Base-by-base conservation (phyloP, 1,139 yeast genomes). In the Yamadazyma siamensis region DNA sequence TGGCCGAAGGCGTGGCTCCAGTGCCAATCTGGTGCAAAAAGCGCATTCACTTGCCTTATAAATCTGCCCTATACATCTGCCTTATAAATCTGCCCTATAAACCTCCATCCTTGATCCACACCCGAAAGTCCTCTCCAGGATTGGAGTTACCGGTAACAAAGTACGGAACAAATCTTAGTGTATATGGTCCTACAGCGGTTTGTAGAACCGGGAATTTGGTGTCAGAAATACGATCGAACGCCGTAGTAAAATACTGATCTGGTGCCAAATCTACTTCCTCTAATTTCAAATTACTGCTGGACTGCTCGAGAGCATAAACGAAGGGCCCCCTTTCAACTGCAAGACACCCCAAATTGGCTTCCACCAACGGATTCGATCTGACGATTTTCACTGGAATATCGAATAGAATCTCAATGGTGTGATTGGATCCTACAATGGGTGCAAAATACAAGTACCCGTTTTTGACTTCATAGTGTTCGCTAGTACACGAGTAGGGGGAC, bases 311-410 rank as follows among this genome's bases (percentile, higher is more conserved):
- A 13, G 41, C 49, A 25, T 47, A 47, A 10, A 38, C 46, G 27
- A 36, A 47, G 2, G 51, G 51, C 1, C 51, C 51, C 26, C 45
- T 35, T 33, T 42, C 37, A 11, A 47, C 38, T 2, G 49, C 48
- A 17, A 46, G 31, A 32, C 35, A 32, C 3, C 47, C 50, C 10
- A 16, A n/a, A 23, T 46, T 46, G 4, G 48, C 51, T 12, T 32
- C 27, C 15, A 46, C 45, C 2, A 34, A 43, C 3, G 45, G 42
- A 34, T 46, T 36, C 10, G 46, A 40, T 19, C 25, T 18, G 10
- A 46, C 25, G 6, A 46, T 32, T 18, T 36, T 29, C 10, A 35
- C 32, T 3, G 42, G 41, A 19, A 46, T 24, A 13, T 43, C 41
- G 28, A 46, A 46, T 1, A 17, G 18, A 12, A 46, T n/a, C 2